Evolutionary conservation across 2,329 filamentous ascomycete genomes (phyloP).

Genomic region (Ceratocystis ficicola): DNA sequence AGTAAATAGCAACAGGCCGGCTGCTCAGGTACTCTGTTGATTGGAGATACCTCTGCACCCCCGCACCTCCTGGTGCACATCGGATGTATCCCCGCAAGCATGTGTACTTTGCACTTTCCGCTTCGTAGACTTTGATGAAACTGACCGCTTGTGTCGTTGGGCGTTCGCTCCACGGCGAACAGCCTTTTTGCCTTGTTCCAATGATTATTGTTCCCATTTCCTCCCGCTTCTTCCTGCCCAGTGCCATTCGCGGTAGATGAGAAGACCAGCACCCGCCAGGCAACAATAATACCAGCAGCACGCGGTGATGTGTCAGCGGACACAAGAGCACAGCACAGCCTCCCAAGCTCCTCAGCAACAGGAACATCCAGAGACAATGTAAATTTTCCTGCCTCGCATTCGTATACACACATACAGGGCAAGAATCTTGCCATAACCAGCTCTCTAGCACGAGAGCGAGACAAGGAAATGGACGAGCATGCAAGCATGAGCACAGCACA

Average conservation of each 20-base stretch:
- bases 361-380: background rate
- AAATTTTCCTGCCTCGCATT: background rate
- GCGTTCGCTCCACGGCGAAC: background rate
- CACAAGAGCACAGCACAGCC: background rate
- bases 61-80: background rate
- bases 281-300: background rate
- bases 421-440: no score
- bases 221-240: background rate
- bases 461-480: background rate
- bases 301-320: no score
- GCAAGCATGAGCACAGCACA: background rate
- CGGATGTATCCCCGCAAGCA: background rate
- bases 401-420: background rate
- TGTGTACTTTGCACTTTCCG: background rate
- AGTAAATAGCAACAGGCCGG: background rate
- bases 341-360: background rate
- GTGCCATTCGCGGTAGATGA: background rate
- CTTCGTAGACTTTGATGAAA: background rate
- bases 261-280: background rate
- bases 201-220: no score
- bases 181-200: background rate
- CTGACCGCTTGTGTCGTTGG: background rate
- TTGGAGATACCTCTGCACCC: background rate
- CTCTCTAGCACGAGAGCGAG: background rate
- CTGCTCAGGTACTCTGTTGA: background rate